Evolutionary conservation across 768 basidiomycete species (phyloP), one percentile per base, ranked within the genome.

Genomic region (Podaxis sp.): DNA sequence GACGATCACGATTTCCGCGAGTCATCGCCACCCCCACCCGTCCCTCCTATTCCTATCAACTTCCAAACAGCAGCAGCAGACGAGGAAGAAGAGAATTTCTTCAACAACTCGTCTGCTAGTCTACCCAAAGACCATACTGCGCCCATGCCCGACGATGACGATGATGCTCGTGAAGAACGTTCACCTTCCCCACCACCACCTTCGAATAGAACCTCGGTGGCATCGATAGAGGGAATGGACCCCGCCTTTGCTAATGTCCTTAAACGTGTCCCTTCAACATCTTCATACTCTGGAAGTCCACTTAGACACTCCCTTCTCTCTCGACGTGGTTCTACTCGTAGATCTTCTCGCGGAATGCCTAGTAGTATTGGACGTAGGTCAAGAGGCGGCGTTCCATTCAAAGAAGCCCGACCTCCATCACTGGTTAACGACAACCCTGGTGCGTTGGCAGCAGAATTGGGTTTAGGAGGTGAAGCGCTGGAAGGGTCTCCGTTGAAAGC

Each of bases 201-300:
- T 8, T 88, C 87, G 3, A 89, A 90, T 67, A 80, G 87, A 38
- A 84, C 84, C 5, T 91, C 88, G 67, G 83, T 92, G 3, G 84
- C 84, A 7, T 91, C 88, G 68, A 82, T 93, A 3, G 91, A 94
- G 60, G 92, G 91, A 49, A 91, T 95, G 89, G 93, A 95, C 65
- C 93, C 94, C 10, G 82, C 77, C 0, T 95, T 92, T 69, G 91
- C 92, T 58, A 91, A 90, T 63, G 81, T 93, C 13, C 84, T 94
- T 50, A 84, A 84, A 60, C 87, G 87, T 22, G 74, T 80, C 2
- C 78, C 81, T 0, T 84, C 82, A 8, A 79, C 76, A 53, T 76
- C 82, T 6, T 67, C 76, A 2, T 81, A 82, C 37, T 71, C 78
- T 60, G 76, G 79, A 17, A 89, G 87, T 67, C 89, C 90, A 49